phyloP scores from a whole-genome alignment of 768 basidiomycete genomes.

The Boletus pseudopeckii region DNA sequence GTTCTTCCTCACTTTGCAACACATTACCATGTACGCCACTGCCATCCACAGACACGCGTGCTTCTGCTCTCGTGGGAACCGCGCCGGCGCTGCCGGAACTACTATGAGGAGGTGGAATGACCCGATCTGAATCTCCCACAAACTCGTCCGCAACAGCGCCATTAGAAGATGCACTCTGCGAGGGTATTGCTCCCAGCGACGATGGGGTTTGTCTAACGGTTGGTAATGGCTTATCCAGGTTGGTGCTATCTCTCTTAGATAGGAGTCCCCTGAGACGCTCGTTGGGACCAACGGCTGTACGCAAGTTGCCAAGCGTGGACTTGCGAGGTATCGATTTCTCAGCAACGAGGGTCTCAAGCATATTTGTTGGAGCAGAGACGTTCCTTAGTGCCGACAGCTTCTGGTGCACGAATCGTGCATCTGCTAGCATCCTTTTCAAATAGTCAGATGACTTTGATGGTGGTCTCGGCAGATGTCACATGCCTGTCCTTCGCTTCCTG shows the following conservation, averaged over 20 bases:
- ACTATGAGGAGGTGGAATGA: constrained; percentile 19
- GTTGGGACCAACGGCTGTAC: constrained; percentile 27
- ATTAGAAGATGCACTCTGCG: constrained; percentile 12
- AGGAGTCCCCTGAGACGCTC: constrained; percentile 39
- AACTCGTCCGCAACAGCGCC: constrained; percentile 10
- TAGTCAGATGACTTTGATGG: constrained; percentile 13
- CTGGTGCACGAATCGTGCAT: constrained; percentile 73
- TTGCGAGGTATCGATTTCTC: constrained; percentile 65
- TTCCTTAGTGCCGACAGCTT: constrained; percentile 75
- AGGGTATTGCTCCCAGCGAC: neutral
- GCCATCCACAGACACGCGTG: constrained; percentile 1
- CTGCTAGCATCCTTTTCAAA: constrained; percentile 64
- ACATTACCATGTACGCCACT: neutral
- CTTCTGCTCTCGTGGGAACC: constrained; percentile 8
- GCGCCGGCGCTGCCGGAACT: constrained; percentile 16
- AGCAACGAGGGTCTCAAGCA: constrained; percentile 81
- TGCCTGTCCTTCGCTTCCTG: constrained; percentile 85
- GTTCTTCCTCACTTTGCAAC: constrained; percentile 3
- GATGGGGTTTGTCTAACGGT: constrained; percentile 23
- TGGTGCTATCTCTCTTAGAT: constrained; percentile 25
- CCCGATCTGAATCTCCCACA: constrained; percentile 17
- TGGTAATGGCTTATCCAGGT: constrained; percentile 28
- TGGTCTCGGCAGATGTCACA: constrained; percentile 8
- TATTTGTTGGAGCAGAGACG: constrained; percentile 63
- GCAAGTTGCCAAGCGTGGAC: constrained; percentile 24